phyloP scores from a whole-genome alignment of 2,329 filamentous ascomycete species.

The Aspergillus chevalieri region DNA sequence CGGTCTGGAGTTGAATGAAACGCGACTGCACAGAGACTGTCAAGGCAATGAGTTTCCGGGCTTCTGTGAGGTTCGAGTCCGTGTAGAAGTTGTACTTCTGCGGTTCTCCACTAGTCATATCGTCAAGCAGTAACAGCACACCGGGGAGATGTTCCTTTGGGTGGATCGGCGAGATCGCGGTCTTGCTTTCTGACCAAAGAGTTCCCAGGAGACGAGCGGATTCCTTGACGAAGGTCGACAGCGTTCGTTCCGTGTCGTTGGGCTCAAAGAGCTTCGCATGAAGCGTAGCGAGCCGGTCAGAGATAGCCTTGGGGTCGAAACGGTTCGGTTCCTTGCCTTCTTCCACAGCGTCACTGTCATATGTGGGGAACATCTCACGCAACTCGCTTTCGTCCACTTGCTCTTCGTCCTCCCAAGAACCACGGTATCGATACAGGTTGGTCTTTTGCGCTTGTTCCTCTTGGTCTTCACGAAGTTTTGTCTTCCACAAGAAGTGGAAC shows the following conservation, averaged over 20 bases:
- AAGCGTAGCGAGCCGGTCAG: conserved; percentile 55
- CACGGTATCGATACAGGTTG: conserved; percentile 77
- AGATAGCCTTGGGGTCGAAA: conserved; percentile 48
- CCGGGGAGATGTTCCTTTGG: conserved; percentile 58
- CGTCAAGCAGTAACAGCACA: conserved; percentile 59
- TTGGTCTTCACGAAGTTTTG: conserved; percentile 68
- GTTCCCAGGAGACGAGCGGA: conserved; percentile 30
- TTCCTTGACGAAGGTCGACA: conserved; percentile 31
- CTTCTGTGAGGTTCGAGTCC: conserved; percentile 69
- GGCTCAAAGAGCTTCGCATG: conserved; percentile 46
- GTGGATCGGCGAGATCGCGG: conserved; percentile 17
- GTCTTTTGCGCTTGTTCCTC: conserved; percentile 65
- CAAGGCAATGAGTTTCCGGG: conserved; percentile 64
- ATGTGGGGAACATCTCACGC: conserved; percentile 73
- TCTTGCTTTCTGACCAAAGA: conserved; percentile 21
- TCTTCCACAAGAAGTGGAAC: conserved; percentile 76
- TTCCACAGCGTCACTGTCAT: conserved; percentile 50
- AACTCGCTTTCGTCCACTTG: conserved; percentile 69
- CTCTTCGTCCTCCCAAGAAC: conserved; percentile 69
- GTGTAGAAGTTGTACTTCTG: conserved; percentile 80
- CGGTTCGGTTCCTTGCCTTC: conserved; percentile 20
- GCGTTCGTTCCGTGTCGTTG: conserved; percentile 21
- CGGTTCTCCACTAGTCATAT: conserved; percentile 50
- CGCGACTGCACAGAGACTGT: conserved; percentile 63
- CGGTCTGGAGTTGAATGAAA: conserved; percentile 62